These are phyloP conservation scores for Murraya paniculata DNA, from an alignment of 345 rosid species.

Conservation along the genomic window DNA sequence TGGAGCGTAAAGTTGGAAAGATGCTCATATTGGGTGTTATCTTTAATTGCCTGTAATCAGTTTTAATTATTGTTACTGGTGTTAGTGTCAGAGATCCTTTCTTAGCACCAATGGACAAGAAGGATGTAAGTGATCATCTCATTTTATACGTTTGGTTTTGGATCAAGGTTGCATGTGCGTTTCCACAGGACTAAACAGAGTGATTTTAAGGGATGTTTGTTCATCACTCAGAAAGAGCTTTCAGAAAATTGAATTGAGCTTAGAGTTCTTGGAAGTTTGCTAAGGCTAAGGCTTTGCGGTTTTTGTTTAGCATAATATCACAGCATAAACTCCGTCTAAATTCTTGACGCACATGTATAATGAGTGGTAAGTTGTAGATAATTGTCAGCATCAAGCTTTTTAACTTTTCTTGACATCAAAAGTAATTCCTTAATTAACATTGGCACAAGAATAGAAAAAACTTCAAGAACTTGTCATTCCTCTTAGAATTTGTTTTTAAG, in stretches of 20 bases:
- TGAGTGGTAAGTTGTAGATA: too few species aligned
- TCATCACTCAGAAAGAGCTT: neutral
- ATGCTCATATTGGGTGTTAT: conserved; percentile 85
- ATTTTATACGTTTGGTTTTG: conserved; percentile 16
- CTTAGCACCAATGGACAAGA: conserved; percentile 83
- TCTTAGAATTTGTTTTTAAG: too few species aligned
- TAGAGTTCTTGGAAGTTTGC: neutral
- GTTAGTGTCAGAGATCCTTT: conserved; percentile 96
- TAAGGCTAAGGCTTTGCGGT: neutral
- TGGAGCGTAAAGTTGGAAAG: conserved; percentile 98
- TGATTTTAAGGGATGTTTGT: neutral
- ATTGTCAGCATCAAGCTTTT: too few species aligned
- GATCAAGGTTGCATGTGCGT: neutral
- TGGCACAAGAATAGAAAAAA: too few species aligned
- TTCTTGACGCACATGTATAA: neutral
- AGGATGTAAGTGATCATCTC: conserved; percentile 68
- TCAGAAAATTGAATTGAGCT: neutral
- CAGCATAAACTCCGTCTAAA: neutral
- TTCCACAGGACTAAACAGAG: neutral
- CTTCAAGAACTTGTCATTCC: too few species aligned
- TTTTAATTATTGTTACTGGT: conserved; percentile 80
- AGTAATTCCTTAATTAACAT: too few species aligned
- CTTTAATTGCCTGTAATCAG: conserved; percentile 81
- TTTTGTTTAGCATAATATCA: neutral
- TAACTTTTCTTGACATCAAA: too few species aligned